Evolutionary conservation across 805 yeast species (phyloP), one percentile per base, ranked within the genome.

Genomic region (Metschnikowia peoriensis): DNA sequence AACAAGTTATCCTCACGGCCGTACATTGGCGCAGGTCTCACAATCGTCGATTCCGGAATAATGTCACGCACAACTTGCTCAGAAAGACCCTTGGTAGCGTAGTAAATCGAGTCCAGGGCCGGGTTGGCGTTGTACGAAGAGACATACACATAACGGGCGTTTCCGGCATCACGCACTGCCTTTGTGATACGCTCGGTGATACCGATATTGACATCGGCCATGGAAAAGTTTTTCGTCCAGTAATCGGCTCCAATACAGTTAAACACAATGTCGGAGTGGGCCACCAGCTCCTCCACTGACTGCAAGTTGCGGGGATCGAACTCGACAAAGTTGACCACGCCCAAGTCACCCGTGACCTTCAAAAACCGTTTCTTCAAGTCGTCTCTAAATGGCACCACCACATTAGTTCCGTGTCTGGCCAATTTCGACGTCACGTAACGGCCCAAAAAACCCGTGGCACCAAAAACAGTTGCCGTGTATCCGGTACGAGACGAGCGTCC

Each of bases 401-500:
- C 83, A 50, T 79, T 70, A 29, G 96, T 89, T 57, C 96, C 96
- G 66, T 89, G 90, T 64, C 85, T 79, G 56, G 93, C 96, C 61
- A 89, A 75, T 64, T 85, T 86, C 37, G 92, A 74, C 16, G 82
- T 79, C 55, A 89, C 69, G 59, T 86, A 80, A 46, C 89, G 81
- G 44, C 96, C 96, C 53, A 89, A 72, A 67, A 86, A 84, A 1
- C 96, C 96, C 44, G 85, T 74, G 38, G 86, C 88, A 9, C 96
- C 96, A 65, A 89, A 89, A 2, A 89, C 94, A 1, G 96, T 88
- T 22, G 92, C 96, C 4, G 92, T 88, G 71, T 84, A 88, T 2
- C 96, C 96, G 8, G 93, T 85, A 74, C 96, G 80, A 29, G 96
- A 88, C 5, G 93, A 86, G 53, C 89, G 78, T 32, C 96, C 96